Conservation (phyloP, 202 grass and related monocot species). For the Panicum hallii region DNA sequence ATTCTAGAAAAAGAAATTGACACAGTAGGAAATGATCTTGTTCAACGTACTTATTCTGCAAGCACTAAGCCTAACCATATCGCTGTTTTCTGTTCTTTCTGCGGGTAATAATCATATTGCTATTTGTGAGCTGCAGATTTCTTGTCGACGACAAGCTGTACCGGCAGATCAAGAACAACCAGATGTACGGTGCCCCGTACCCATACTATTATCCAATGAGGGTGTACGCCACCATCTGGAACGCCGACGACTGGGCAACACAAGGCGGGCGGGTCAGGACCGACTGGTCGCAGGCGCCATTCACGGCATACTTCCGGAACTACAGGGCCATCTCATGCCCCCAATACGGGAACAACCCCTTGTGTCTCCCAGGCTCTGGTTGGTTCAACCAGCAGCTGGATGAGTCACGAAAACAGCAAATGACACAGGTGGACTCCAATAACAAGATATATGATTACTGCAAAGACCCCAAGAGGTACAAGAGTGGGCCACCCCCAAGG, state of each 20-base stretch:
- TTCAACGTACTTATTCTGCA: slow-evolving; percentile 3
- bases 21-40: not conserved
- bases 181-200: slow-evolving; percentile 35
- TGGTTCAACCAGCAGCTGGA: slow-evolving; percentile 53
- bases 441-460: slow-evolving; percentile 77
- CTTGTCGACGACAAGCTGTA: slow-evolving; percentile 56
- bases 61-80: not conserved
- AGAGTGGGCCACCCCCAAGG: not conserved
- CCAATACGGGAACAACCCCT: not conserved
- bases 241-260: slow-evolving; percentile 76
- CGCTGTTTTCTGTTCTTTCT: not conserved
- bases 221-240: slow-evolving; percentile 66
- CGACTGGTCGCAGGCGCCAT: slow-evolving; percentile 63
- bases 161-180: slow-evolving; percentile 58
- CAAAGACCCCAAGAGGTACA: slow-evolving; percentile 56
- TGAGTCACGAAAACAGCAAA: slow-evolving; percentile 18
- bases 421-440: slow-evolving; percentile 48
- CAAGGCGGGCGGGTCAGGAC: slow-evolving; percentile 71
- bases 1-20: not conserved
- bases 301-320: slow-evolving; percentile 59
- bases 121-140: slow-evolving; percentile 55
- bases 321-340: slow-evolving; percentile 50
- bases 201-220: slow-evolving; percentile 64
- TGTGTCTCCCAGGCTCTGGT: slow-evolving; percentile 17
- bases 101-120: not conserved